A percentile compares a stretch with the other conserved stretches of the same genome.
These are phyloP conservation scores for Mangifera indica DNA, from an alignment of 345 rosid species.

Conservation along the genomic window DNA sequence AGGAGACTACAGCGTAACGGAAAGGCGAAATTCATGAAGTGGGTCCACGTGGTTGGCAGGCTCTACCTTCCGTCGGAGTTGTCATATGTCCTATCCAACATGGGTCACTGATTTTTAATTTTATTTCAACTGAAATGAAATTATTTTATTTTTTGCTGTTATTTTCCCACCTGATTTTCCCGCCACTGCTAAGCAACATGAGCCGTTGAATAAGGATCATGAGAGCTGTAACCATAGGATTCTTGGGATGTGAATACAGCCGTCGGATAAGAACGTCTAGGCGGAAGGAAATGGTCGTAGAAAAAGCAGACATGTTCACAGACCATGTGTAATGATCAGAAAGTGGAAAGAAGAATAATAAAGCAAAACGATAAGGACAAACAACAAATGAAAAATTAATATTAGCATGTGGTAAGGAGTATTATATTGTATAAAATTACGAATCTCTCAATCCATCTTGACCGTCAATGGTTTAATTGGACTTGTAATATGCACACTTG, in stretches of 20 bases:
- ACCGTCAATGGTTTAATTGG: too few species aligned
- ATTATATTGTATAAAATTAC: background rate
- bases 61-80: constrained; percentile 41
- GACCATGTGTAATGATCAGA: constrained; percentile 38
- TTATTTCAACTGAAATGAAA: background rate
- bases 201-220: constrained; percentile 20
- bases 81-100: constrained; percentile 25
- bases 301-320: constrained; percentile 19
- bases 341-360: constrained; percentile 21
- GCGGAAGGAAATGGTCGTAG: background rate
- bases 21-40: constrained; percentile 18
- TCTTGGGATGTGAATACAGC: background rate
- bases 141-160: background rate
- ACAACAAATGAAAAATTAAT: background rate
- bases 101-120: too few species aligned
- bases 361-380: constrained; percentile 11
- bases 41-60: constrained; percentile 19
- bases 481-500: too few species aligned
- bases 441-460: too few species aligned
- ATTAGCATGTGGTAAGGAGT: background rate
- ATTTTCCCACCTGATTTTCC: constrained; percentile 23
- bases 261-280: constrained; percentile 15
- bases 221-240: constrained; percentile 7
- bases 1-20: constrained; percentile 27
- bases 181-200: constrained; percentile 31